phyloP scores from a whole-genome alignment of 2,329 filamentous ascomycete genomes.

The Diplodia corticola region DNA sequence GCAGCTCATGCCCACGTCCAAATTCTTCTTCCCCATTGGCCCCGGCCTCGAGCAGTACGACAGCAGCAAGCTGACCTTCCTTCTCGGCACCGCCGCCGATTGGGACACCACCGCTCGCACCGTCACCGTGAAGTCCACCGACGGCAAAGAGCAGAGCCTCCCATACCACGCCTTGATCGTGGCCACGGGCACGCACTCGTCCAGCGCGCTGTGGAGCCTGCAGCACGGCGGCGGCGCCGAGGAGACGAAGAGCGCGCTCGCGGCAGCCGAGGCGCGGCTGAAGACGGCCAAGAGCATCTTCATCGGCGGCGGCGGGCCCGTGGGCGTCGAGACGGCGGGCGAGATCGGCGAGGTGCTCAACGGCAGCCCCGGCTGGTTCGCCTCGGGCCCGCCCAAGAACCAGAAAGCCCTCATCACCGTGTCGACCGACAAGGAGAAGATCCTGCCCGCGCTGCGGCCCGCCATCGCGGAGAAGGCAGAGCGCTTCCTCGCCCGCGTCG shows the following conservation, averaged over 20 bases:
- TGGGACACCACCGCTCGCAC: constrained; percentile 26
- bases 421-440: constrained; percentile 30
- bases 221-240: constrained; percentile 35
- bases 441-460: constrained; percentile 31
- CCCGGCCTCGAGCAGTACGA: constrained; percentile 36
- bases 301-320: constrained; percentile 38
- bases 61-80: constrained; percentile 26
- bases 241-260: constrained; percentile 37
- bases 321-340: constrained; percentile 41
- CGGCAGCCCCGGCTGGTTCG: constrained; percentile 45
- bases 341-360: constrained; percentile 54
- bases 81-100: constrained; percentile 33
- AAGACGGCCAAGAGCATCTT: constrained; percentile 34
- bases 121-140: constrained; percentile 27
- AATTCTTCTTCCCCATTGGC: constrained; percentile 37
- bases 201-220: constrained; percentile 35
- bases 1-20: constrained; percentile 32
- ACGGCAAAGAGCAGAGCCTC: constrained; percentile 23
- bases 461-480: constrained; percentile 31
- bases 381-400: constrained; percentile 25
- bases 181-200: constrained; percentile 36
- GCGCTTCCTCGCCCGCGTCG: constrained; percentile 31
- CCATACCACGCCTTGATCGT: constrained; percentile 40
- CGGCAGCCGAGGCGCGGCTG: constrained; percentile 31
- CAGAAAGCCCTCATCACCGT: constrained; percentile 32